Evolutionary conservation across 768 basidiomycete species (phyloP), one percentile per base, ranked within the genome.

Genomic region (Paxillus rubicundulus): DNA sequence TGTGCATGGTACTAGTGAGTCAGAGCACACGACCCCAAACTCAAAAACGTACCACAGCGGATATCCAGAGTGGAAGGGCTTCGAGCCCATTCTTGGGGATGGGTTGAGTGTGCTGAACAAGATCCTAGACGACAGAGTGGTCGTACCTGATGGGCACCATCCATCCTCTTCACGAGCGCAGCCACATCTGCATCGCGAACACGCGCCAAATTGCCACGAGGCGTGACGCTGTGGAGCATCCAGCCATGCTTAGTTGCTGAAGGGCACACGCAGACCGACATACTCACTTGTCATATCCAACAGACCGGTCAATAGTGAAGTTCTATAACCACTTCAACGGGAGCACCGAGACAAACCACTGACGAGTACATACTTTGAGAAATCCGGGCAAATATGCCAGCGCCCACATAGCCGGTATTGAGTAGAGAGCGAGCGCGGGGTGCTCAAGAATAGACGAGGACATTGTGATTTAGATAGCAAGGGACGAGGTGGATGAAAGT

Each of bases 281-380:
- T 14, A 53, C 32, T 42, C 37, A 54, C 52, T 54, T 54, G 32
- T 44, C 52, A 18, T 21, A 54, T 32, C 47, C 47, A 13, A 54
- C 18, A 14, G 45, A 36, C 14, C n/a, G 33, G 12, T 17, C 21
- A 9, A 49, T 43, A 1, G 33, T 49, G 24, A 21, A 33, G 14
- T 43, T 54, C 52, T 54, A 32, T 5, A 7, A 2, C 12, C 14
- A 24, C 7, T 14, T 43, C 34, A 38, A 17, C 38, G 4, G 20
- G 21, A 38, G n/a, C 32, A 12, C 17, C n/a, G 24, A 28, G 17
- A 32, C 27, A 16, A 14, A 45, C 18, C 13, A 9, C 16, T 27
- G 37, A 20, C 28, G n/a, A 16, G 10, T 20, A 49, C 52, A 8
- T 6, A 54, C 52, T 47, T 41, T 53, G 9, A 47, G 17, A 18